phyloP scores from a whole-genome alignment of 1,139 yeast genomes.

The Candida sp. region DNA sequence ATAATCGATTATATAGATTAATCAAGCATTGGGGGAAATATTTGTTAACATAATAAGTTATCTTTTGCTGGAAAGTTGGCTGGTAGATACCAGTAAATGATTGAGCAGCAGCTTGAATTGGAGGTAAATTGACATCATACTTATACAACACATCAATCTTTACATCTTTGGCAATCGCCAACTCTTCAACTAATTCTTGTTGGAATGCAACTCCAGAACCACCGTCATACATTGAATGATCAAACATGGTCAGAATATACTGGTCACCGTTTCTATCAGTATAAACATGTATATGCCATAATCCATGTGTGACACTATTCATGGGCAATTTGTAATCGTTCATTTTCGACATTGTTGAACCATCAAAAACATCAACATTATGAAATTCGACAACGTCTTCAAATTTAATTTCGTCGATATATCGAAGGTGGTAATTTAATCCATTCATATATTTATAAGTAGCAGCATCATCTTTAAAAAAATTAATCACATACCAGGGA shows the following conservation, averaged over 20 bases:
- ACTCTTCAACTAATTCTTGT: constrained; percentile 19
- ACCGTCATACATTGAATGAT: constrained; percentile 38
- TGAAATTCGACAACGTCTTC: constrained; percentile 23
- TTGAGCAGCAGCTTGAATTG: constrained; percentile 8
- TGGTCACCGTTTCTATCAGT: constrained; percentile 14
- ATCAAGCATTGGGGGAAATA: constrained; percentile 7
- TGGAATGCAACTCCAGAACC: constrained; percentile 30
- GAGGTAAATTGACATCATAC: constrained; percentile 7
- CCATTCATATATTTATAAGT: constrained; percentile 6
- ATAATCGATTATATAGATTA: not conserved
- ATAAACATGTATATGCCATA: constrained; percentile 28
- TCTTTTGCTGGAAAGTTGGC: constrained; percentile 5
- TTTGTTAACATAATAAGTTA: constrained; percentile 5
- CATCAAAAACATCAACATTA: constrained; percentile 14
- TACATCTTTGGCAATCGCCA: constrained; percentile 6
- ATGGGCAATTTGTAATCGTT: constrained; percentile 13
- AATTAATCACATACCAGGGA: constrained; percentile 19
- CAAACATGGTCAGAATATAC: constrained; percentile 24
- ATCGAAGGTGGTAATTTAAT: constrained; percentile 15
- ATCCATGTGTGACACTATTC: constrained; percentile 16
- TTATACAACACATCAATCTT: constrained; percentile 8
- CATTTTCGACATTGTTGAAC: constrained; percentile 12
- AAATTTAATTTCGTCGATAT: constrained; percentile 17
- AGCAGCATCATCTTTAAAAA: constrained; percentile 12
- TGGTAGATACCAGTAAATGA: constrained; percentile 11